Evolutionary conservation across 768 basidiomycete genomes (phyloP).

Genomic region (Tulasnella sp.): DNA sequence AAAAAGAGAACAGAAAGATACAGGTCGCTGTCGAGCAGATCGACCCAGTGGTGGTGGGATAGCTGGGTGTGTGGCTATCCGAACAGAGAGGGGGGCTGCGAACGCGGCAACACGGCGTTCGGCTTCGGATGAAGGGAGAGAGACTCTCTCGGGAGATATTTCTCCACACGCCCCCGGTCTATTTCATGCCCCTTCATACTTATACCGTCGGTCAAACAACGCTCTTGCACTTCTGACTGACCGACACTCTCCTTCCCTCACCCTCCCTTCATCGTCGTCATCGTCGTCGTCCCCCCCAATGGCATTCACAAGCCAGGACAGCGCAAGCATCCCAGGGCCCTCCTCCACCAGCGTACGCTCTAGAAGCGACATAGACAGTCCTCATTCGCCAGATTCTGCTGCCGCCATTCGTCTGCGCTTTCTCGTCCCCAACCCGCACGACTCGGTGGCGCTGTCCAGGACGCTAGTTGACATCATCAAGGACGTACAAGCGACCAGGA

Average conservation of each 20-base stretch:
- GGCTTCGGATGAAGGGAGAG: conserved; percentile 23
- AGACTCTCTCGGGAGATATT: conserved; percentile 16
- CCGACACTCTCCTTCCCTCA: conserved; percentile 6
- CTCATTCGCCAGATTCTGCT: conserved; percentile 15
- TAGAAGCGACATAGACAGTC: conserved; percentile 14
- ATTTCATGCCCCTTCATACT: conserved; percentile 16
- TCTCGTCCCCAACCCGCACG: conserved; percentile 23
- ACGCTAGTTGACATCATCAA: conserved; percentile 20
- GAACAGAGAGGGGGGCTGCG: not conserved
- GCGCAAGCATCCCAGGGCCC: conserved; percentile 1
- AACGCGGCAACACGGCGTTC: conserved; percentile 20
- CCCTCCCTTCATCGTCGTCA: not conserved
- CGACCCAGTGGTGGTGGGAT: not conserved
- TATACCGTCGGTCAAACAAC: conserved; percentile 24
- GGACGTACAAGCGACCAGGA: conserved; percentile 16
- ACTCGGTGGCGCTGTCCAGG: conserved; percentile 17
- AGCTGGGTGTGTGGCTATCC: conserved; percentile 8
- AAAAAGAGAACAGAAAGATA: too few relatives aligned
- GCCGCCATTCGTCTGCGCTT: conserved; percentile 23
- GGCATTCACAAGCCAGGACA: conserved; percentile 19
- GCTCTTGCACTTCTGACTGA: conserved; percentile 14
- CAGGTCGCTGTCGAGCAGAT: not conserved
- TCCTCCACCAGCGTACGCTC: conserved; percentile 18
- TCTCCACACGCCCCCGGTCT: conserved; percentile 23
- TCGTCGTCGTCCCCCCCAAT: conserved; percentile 8